Evolutionary conservation across 306 rosid species (phyloP).

Genomic region (Acacia melanoxylon): DNA sequence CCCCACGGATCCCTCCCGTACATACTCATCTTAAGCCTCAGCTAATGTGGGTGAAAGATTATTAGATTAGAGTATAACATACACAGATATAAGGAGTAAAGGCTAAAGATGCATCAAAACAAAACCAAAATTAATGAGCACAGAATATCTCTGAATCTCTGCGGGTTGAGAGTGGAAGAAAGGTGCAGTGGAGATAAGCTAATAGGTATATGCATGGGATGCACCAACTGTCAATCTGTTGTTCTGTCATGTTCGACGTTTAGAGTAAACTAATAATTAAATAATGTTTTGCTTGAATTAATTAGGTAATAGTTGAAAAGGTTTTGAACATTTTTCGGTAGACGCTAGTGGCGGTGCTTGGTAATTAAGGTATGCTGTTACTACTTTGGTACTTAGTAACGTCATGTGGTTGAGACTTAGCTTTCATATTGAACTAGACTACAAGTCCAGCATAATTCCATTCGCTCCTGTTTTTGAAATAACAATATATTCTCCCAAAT

Average conservation of each 20-base stretch:
- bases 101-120: too few species aligned
- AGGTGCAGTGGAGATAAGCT: slow-evolving; percentile 6
- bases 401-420: slow-evolving; percentile 37
- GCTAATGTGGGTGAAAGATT: neutral
- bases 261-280: neutral
- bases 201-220: neutral
- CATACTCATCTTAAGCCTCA: slow-evolving; percentile 43
- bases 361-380: neutral
- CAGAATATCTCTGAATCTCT: neutral
- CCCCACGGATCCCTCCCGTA: slow-evolving; percentile 99
- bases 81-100: too few species aligned
- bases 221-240: neutral
- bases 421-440: neutral
- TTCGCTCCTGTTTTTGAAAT: neutral
- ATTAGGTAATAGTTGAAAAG: neutral
- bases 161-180: neutral
- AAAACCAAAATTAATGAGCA: too few species aligned
- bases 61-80: too few species aligned
- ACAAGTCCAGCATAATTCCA: neutral
- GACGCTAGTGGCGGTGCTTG: slow-evolving; percentile 36
- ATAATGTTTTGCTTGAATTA: neutral
- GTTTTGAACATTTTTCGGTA: slow-evolving; percentile 18
- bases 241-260: slow-evolving; percentile 5
- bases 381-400: neutral
- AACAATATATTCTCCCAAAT: neutral